Conservation (phyloP, 257 asterid genomes). For the Echium plantagineum region DNA sequence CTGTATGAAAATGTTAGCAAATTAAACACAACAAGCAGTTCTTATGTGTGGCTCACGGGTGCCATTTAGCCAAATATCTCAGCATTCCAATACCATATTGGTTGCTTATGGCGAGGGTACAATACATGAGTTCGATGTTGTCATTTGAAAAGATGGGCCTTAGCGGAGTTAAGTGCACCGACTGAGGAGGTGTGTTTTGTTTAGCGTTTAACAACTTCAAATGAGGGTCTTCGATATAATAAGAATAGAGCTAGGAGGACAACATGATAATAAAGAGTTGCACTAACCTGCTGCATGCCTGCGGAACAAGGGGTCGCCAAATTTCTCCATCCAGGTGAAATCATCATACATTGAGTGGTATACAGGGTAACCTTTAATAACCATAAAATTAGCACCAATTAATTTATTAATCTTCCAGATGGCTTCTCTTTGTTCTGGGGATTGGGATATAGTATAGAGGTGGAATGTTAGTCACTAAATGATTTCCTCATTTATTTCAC, state of each 20-base stretch:
- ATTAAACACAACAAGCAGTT: conserved; percentile 2
- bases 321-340: conserved; percentile 73
- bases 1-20: conserved; percentile 26
- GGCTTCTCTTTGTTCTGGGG: too few species aligned
- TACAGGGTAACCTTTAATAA: conserved; percentile 69
- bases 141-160: background rate
- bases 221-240: background rate
- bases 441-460: too few species aligned
- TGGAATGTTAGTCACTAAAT: background rate
- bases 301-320: conserved; percentile 75
- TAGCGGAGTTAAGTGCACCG: background rate
- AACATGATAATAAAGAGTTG: background rate
- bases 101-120: too few species aligned
- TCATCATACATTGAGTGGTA: conserved; percentile 86
- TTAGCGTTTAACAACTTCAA: background rate
- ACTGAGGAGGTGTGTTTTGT: background rate
- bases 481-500: too few species aligned
- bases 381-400: conserved; percentile 4
- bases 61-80: too few species aligned
- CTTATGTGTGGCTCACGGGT: too few species aligned
- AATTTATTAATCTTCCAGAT: conserved; percentile 3
- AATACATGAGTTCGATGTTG: too few species aligned
- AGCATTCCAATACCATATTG: too few species aligned
- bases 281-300: conserved; percentile 72
- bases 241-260: background rate